phyloP scores from a whole-genome alignment of 2,329 filamentous ascomycete genomes.

The Fonsecaea multimorphosa region DNA sequence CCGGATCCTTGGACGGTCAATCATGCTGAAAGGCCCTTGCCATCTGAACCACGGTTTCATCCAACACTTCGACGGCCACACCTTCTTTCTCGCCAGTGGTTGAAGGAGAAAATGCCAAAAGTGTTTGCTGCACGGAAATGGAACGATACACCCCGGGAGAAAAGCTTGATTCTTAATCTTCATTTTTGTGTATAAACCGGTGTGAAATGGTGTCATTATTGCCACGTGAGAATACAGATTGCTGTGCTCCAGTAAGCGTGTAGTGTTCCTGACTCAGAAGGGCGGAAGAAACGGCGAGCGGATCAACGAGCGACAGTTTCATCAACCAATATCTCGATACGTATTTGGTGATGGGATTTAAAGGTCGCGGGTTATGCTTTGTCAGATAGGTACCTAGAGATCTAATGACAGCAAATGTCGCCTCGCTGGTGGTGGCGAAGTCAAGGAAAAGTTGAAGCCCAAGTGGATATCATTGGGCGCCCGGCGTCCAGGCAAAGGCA shows the following conservation, averaged over 20 bases:
- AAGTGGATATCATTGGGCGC: constrained; percentile 7
- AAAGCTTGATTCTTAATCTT: not conserved
- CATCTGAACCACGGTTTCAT: too few species aligned
- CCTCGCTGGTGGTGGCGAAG: constrained; percentile 13
- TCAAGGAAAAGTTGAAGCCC: constrained; percentile 15
- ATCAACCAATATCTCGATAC: not conserved
- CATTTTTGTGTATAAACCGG: not conserved
- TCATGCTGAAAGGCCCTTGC: too few species aligned
- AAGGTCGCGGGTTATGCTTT: constrained; percentile 1
- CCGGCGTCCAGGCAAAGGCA: constrained; percentile 3
- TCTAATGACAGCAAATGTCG: constrained; percentile 1
- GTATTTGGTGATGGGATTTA: not conserved
- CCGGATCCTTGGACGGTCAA: too few species aligned
- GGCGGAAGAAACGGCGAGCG: not conserved
- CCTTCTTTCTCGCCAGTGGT: not conserved
- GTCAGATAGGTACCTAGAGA: constrained; percentile 10
- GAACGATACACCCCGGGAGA: not conserved
- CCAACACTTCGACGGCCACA: not conserved
- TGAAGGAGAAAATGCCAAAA: not conserved
- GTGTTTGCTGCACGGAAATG: not conserved
- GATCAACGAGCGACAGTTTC: not conserved
- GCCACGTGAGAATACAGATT: not conserved
- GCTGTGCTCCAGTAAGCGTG: constrained; percentile 1
- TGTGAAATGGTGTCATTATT: not conserved
- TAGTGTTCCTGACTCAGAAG: constrained; percentile 2